These are phyloP conservation scores for Exophiala bonariae DNA, from an alignment of 2,329 filamentous ascomycete species.

Conservation along the genomic window DNA sequence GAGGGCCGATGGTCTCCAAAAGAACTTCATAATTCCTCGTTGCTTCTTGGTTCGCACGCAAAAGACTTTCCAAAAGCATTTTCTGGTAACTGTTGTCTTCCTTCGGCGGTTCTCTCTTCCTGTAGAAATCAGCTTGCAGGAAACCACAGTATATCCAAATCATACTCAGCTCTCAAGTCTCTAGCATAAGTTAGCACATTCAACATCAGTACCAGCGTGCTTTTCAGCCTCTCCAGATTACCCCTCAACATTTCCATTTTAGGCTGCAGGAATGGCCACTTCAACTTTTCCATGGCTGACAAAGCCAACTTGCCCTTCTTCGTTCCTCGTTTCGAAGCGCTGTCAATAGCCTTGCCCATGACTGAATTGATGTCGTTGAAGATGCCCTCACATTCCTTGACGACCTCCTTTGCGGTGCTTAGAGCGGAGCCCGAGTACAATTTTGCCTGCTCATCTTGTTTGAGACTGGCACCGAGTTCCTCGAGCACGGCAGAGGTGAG, in stretches of 20 bases:
- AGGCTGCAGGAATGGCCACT: slow-evolving; percentile 27
- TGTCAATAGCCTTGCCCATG: slow-evolving; percentile 18
- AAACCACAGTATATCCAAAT: neutral
- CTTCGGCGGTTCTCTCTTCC: neutral
- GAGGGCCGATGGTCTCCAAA: slow-evolving; percentile 1
- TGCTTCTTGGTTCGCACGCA: slow-evolving; percentile 12
- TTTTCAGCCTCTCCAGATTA: slow-evolving; percentile 36
- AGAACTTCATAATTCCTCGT: slow-evolving; percentile 8
- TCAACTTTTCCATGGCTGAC: slow-evolving; percentile 17
- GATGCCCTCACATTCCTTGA: slow-evolving; percentile 29
- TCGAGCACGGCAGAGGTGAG: slow-evolving; percentile 31
- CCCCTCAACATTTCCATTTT: slow-evolving; percentile 29
- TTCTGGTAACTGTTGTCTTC: slow-evolving; percentile 4
- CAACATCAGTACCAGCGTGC: slow-evolving; percentile 32
- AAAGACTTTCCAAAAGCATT: slow-evolving; percentile 8
- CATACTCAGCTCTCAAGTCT: slow-evolving; percentile 19
- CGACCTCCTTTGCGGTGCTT: slow-evolving; percentile 17
- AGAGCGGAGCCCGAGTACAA: slow-evolving; percentile 26
- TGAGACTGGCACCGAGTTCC: slow-evolving; percentile 28
- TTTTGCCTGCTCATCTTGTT: slow-evolving; percentile 27
- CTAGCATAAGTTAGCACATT: slow-evolving; percentile 34
- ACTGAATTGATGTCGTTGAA: slow-evolving; percentile 22
- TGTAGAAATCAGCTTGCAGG: no score
- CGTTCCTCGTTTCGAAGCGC: slow-evolving; percentile 3
- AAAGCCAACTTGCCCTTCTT: slow-evolving; percentile 9